Evolutionary conservation across 208 protist species (phyloP).

Genomic region (Acanthamoeba sp.): DNA sequence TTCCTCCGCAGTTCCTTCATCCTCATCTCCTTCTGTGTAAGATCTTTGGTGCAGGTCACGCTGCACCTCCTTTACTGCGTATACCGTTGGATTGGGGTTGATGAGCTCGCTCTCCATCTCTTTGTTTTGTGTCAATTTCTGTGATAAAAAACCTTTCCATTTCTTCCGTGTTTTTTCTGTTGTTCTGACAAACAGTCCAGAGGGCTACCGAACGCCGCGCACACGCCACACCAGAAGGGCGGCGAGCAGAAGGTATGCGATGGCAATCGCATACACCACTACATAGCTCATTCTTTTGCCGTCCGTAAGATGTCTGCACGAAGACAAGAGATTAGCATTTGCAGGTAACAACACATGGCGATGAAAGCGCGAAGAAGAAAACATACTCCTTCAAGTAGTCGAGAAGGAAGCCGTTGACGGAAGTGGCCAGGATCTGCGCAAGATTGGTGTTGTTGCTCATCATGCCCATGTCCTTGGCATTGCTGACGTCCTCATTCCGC

Average conservation of each 20-base stretch:
- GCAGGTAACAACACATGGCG: neutral
- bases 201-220: neutral
- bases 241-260: neutral
- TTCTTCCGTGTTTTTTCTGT: neutral
- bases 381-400: neutral
- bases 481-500: neutral
- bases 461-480: constrained; percentile 7
- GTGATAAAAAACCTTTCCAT: neutral
- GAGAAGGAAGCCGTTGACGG: neutral
- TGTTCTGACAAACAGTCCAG: neutral
- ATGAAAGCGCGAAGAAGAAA: neutral
- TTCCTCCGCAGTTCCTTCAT: constrained; percentile 80
- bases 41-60: neutral
- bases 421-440: neutral
- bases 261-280: neutral
- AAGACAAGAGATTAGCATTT: no score
- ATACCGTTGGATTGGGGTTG: constrained; percentile 42
- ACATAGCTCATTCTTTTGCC: neutral
- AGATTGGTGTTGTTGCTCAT: constrained; percentile 49
- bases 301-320: neutral
- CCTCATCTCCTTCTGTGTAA: constrained; percentile 54
- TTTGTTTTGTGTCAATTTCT: neutral
- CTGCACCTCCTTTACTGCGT: constrained; percentile 21
- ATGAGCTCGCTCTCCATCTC: constrained; percentile 1
- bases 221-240: neutral